Evolutionary conservation across 371 early-diverging fungal genomes (phyloP).

Genomic region (Mortierella sp.): DNA sequence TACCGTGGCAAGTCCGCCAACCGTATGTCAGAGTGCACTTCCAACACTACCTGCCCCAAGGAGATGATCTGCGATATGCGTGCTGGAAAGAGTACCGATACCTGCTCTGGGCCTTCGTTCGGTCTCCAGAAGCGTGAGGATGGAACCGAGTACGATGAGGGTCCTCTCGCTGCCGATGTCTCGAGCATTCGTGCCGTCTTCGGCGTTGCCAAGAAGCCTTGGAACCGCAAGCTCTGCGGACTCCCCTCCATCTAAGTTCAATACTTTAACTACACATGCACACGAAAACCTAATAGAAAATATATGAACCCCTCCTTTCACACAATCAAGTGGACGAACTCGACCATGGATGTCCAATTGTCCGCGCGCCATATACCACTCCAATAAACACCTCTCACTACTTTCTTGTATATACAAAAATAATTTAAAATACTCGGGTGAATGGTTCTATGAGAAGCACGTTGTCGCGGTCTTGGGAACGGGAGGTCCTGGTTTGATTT

Average conservation of each 20-base stretch:
- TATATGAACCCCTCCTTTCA: not conserved
- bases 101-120: slow-evolving; percentile 3
- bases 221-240: slow-evolving; percentile 30
- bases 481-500: not conserved
- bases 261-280: not conserved
- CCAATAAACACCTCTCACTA: not conserved
- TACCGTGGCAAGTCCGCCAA: slow-evolving; percentile 62
- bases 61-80: slow-evolving; percentile 63
- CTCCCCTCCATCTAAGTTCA: slow-evolving; percentile 10
- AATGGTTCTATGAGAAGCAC: not conserved
- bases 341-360: not conserved
- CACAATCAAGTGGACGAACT: not conserved
- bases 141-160: slow-evolving; percentile 14
- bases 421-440: not conserved
- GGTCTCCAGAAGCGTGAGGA: slow-evolving; percentile 14
- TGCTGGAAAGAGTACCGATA: slow-evolving; percentile 60
- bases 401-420: not conserved
- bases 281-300: not conserved
- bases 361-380: not conserved
- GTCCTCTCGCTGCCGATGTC: not conserved
- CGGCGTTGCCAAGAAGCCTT: slow-evolving; percentile 21
- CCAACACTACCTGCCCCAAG: slow-evolving; percentile 59
- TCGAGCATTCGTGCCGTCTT: slow-evolving; percentile 6
- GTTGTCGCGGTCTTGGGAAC: slow-evolving; percentile 3
- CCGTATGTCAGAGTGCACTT: slow-evolving; percentile 33